Base-by-base conservation (phyloP, 495 filamentous ascomycete species). In the Neurospora sp. region DNA sequence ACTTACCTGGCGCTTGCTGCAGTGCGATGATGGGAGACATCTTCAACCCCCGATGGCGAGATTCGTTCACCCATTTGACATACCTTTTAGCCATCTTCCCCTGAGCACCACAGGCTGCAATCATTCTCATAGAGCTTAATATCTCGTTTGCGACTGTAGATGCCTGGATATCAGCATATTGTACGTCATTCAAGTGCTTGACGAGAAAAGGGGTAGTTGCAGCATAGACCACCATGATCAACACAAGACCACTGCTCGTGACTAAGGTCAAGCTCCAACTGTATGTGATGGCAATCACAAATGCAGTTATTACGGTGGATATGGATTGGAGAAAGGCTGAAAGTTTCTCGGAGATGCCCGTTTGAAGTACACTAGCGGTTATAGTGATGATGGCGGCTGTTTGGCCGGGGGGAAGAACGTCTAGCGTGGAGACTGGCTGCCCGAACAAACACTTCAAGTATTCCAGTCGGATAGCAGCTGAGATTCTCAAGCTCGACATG, bases 341-440 rank as follows among this genome's bases (percentile, higher is more conserved):
- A 6, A 91, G 81, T 73, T 88, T 89, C 73, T 91, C 89, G 0
- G 90, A 91, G 45, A 93, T 89, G 39, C 90, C 90, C 39, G 88
- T 80, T 73, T 93, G 90, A 39, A 93, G 81, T 0, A 86, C 84
- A 74, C 91, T 92, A 38, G 89, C 88, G 2, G 87, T 86, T 4
- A 86, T 85, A 7, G 90, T 91, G 75, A 92, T 90, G 42, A 89
- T 87, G 31, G 87, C 87, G 15, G 87, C 86, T 19, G 86, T 82
- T 80, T 86, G 82, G 40, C 87, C 81, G 66, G 83, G 81, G 34
- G 88, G 85, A 74, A 90, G 79, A 34, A 86, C 82, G 72, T 90
- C 88, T 17, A 90, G 80, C 3, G 85, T 83, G 15, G 86, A 84
- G 31, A 90, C 81, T 2, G 86, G 84, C 37, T 89, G 85, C 5